Evolutionary conservation across 75 land plant genomes (phyloP).

Genomic region (Pseudotsuga menziesii): DNA sequence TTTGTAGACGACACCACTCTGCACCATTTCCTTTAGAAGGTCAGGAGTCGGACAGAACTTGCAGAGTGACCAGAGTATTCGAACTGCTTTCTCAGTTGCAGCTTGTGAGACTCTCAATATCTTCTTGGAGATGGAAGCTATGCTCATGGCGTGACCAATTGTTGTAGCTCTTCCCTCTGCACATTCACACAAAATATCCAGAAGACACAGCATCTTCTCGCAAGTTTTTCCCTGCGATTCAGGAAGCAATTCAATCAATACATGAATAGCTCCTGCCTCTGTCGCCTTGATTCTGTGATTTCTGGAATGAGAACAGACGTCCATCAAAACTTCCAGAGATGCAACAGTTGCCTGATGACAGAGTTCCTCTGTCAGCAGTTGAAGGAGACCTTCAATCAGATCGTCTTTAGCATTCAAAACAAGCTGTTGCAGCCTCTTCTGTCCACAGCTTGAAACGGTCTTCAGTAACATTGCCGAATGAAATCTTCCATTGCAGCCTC

Average conservation of each 20-base stretch:
- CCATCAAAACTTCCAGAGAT: slow-evolving; percentile 22
- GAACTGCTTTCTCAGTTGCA: too few species aligned
- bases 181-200: slow-evolving; percentile 33
- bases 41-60: slow-evolving; percentile 10
- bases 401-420: slow-evolving; percentile 12
- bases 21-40: too few species aligned
- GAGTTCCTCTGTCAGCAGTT: slow-evolving; percentile 36
- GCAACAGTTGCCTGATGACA: slow-evolving; percentile 22
- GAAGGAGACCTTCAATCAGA: slow-evolving; percentile 31
- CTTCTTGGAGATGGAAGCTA: slow-evolving; percentile 39
- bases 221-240: slow-evolving; percentile 27
- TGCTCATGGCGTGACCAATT: slow-evolving; percentile 28
- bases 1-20: slow-evolving; percentile 34
- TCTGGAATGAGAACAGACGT: slow-evolving; percentile 18
- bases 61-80: slow-evolving; percentile 28
- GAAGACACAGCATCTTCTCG: slow-evolving; percentile 28
- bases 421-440: slow-evolving; percentile 7
- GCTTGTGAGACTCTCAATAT: slow-evolving; percentile 20
- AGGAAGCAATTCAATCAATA: slow-evolving; percentile 48
- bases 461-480: slow-evolving; percentile 23
- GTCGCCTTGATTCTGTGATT: slow-evolving; percentile 11
- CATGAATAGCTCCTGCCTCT: slow-evolving; percentile 22
- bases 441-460: slow-evolving; percentile 12
- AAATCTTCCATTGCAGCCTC: slow-evolving; percentile 29
- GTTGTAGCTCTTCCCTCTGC: slow-evolving; percentile 38